These are phyloP conservation scores for Vitellaria paradoxa DNA, from an alignment of 179 eudicot species.

Conservation along the genomic window DNA sequence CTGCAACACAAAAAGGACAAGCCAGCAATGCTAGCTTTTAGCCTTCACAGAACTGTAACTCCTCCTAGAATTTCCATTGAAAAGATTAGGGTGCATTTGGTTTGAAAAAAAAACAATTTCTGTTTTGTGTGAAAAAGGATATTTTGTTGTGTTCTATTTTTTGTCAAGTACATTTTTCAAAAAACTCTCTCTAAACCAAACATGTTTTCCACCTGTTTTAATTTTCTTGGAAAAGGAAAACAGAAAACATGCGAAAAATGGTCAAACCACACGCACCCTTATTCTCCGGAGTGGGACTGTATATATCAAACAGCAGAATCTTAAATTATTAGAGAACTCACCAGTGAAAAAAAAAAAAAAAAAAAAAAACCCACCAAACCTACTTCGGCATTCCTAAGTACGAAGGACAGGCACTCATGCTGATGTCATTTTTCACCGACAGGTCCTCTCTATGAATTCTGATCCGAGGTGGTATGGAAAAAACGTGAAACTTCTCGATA, in stretches of 20 bases:
- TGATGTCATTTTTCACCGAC: slow-evolving; percentile 20
- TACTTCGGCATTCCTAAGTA: neutral
- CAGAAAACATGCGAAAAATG: too few relatives aligned
- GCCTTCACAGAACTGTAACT: neutral
- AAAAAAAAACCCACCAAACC: slow-evolving; percentile 14
- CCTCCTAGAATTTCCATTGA: neutral
- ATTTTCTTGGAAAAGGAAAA: too few relatives aligned
- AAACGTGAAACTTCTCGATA: slow-evolving; percentile 78
- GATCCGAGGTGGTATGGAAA: slow-evolving; percentile 30
- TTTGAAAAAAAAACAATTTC: too few relatives aligned
- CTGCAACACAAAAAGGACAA: neutral
- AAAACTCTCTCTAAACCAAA: too few relatives aligned
- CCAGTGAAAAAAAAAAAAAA: neutral
- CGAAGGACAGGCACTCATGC: slow-evolving; percentile 20
- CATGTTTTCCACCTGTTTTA: too few relatives aligned
- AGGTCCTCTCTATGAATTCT: slow-evolving; percentile 28
- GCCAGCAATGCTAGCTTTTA: neutral
- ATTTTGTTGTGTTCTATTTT: too few relatives aligned
- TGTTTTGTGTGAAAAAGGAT: too few relatives aligned
- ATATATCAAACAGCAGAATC: too few relatives aligned
- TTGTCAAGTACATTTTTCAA: too few relatives aligned
- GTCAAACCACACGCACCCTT: too few relatives aligned
- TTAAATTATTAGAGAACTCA: neutral
- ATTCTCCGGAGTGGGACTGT: neutral
- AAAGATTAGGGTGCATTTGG: neutral